Evolutionary conservation across 495 filamentous ascomycete species (phyloP).

Genomic region (Apodospora peruviana): DNA sequence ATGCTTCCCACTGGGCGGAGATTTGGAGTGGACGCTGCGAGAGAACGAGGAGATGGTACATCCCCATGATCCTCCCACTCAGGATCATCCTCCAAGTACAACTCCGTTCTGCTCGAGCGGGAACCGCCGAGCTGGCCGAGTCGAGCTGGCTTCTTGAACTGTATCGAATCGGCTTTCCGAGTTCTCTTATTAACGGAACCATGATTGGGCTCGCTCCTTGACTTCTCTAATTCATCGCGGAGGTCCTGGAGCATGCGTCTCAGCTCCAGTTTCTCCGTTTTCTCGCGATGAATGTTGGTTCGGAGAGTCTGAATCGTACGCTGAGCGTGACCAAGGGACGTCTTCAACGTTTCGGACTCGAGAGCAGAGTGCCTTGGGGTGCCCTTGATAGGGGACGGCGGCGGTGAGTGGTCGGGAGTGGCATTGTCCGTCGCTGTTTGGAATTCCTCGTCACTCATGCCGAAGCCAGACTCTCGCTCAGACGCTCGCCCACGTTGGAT

Average conservation of each 20-base stretch:
- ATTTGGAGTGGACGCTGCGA: constrained; percentile 6
- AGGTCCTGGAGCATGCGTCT: constrained; percentile 94
- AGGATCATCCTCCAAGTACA: constrained; percentile 61
- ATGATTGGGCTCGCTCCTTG: constrained; percentile 52
- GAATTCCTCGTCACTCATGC: constrained; percentile 56
- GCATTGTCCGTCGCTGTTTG: constrained; percentile 59
- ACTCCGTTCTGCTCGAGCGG: constrained; percentile 69
- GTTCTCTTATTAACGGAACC: constrained; percentile 38
- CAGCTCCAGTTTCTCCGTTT: constrained; percentile 94
- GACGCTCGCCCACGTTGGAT: constrained; percentile 64
- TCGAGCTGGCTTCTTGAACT: constrained; percentile 69
- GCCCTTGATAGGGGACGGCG: constrained; percentile 81
- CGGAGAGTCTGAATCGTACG: constrained; percentile 93
- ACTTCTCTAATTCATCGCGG: constrained; percentile 82
- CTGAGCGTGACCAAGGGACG: constrained; percentile 88
- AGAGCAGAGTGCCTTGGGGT: constrained; percentile 84
- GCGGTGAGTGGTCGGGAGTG: constrained; percentile 86
- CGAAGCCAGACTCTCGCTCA: constrained; percentile 54
- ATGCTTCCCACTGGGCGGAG: constrained; percentile 14
- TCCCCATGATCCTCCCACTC: constrained; percentile 83
- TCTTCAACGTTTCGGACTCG: constrained; percentile 91
- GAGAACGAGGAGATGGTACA: constrained; percentile 21
- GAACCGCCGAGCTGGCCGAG: constrained; percentile 71
- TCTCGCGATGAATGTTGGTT: constrained; percentile 91
- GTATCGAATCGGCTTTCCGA: constrained; percentile 62